Conservation (phyloP, 2,329 filamentous ascomycete species). For the Fusarium palustre region DNA sequence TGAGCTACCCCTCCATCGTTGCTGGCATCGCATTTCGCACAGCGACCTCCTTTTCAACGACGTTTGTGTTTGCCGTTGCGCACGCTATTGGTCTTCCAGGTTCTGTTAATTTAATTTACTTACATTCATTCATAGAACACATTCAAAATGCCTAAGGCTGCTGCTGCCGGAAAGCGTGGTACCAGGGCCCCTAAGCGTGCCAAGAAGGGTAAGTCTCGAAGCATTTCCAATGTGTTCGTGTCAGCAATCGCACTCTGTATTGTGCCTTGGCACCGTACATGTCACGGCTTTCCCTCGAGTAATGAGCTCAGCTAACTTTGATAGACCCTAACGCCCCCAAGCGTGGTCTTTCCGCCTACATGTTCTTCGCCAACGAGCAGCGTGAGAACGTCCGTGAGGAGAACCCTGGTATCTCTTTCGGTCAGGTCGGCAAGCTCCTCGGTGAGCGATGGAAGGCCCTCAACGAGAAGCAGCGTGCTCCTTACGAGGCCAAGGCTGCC, state of each 20-base stretch:
- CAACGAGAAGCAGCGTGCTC: conserved; percentile 89
- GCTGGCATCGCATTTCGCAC: not conserved
- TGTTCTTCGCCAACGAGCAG: conserved; percentile 99
- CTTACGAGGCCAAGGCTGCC: conserved; percentile 97
- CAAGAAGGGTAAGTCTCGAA: conserved; percentile 70
- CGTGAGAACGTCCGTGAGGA: conserved; percentile 98
- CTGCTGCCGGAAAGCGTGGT: conserved; percentile 61
- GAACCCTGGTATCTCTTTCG: conserved; percentile 97
- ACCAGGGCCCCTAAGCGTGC: conserved; percentile 64
- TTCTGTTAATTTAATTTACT: conserved; percentile 5
- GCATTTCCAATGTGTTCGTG: not conserved
- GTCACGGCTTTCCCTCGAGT: not conserved
- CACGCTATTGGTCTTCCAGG: not conserved
- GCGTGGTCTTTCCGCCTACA: conserved; percentile 99
- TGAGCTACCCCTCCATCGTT: conserved; percentile 46
- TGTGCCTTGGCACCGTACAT: not conserved
- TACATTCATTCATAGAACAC: conserved; percentile 49
- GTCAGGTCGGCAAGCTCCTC: conserved; percentile 98
- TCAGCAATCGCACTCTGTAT: not conserved
- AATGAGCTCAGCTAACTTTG: conserved; percentile 6
- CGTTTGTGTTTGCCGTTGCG: not conserved
- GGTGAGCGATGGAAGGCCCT: conserved; percentile 99
- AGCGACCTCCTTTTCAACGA: not conserved
- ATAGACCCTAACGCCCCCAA: conserved; percentile 97
- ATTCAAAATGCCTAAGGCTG: conserved; percentile 69